Conservation (phyloP, 495 filamentous ascomycete species). For the Hypoxylon crocopeplum region DNA sequence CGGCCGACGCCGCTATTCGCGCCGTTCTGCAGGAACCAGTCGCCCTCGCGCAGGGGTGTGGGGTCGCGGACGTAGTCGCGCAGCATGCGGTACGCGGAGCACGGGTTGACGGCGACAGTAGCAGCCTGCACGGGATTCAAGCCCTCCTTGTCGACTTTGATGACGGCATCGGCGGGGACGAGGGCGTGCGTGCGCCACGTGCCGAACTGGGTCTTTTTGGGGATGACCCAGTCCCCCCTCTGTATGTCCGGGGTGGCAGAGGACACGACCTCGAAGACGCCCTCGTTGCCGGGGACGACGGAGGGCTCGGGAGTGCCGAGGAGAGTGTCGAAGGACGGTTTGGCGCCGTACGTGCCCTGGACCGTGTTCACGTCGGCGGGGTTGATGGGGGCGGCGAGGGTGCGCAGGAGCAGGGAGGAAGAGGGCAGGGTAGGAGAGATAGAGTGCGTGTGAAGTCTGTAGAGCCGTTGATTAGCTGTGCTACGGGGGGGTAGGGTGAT, state of each 20-base stretch:
- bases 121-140: conserved; percentile 77
- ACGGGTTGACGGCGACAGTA: conserved; percentile 89
- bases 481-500: not conserved
- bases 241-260: conserved; percentile 61
- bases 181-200: conserved; percentile 93
- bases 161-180: conserved; percentile 61
- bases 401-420: conserved; percentile 65
- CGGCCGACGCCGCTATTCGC: conserved; percentile 92
- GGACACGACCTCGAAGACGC: conserved; percentile 81
- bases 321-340: conserved; percentile 72
- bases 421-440: conserved; percentile 80
- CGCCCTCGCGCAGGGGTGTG: conserved; percentile 57
- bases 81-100: conserved; percentile 91
- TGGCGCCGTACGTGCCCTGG: conserved; percentile 93
- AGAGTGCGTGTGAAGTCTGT: conserved; percentile 79
- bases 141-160: conserved; percentile 71
- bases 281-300: conserved; percentile 78
- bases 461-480: no score
- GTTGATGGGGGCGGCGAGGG: conserved; percentile 92
- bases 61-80: conserved; percentile 72
- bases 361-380: conserved; percentile 94
- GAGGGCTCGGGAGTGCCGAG: conserved; percentile 77
- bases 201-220: conserved; percentile 77
- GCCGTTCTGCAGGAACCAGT: conserved; percentile 96
- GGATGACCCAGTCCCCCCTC: conserved; percentile 90